Conservation (phyloP, 371 early-diverging fungal species). For the Blakeslea trispora region DNA sequence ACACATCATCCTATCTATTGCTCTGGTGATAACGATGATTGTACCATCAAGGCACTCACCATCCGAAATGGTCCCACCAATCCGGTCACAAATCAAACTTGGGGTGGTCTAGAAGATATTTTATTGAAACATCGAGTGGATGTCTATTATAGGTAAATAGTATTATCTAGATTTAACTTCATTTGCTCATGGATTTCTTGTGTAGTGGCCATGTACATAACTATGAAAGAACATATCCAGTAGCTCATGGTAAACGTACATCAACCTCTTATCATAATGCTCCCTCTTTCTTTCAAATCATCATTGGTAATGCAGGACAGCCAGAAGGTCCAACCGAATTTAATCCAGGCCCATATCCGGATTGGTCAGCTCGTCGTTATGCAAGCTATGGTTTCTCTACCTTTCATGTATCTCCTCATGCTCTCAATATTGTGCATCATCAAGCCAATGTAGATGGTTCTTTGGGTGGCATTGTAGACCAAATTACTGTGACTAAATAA, state of each 20-base stretch:
- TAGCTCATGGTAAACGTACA: conserved; percentile 25
- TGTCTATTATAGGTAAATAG: conserved; percentile 29
- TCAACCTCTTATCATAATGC: conserved; percentile 40
- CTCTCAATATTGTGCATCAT: conserved; percentile 30
- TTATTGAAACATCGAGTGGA: conserved; percentile 32
- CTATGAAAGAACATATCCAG: conserved; percentile 47
- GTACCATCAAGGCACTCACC: conserved; percentile 27
- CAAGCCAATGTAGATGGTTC: conserved; percentile 33
- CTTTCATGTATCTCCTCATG: conserved; percentile 30
- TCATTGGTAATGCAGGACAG: conserved; percentile 45
- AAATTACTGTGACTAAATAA: conserved; percentile 18
- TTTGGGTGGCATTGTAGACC: conserved; percentile 33
- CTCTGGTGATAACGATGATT: conserved; percentile 23
- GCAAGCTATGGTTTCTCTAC: conserved; percentile 42
- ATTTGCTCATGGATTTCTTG: too few relatives aligned
- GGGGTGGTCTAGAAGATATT: conserved; percentile 32
- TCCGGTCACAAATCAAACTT: conserved; percentile 15
- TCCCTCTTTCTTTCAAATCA: conserved; percentile 36
- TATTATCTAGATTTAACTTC: too few relatives aligned
- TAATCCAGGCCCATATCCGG: conserved; percentile 27
- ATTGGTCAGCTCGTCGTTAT: conserved; percentile 43
- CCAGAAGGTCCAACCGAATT: conserved; percentile 32
- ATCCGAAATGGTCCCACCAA: conserved; percentile 30
- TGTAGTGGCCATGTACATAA: conserved; percentile 40
- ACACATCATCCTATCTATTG: conserved; percentile 48